Evolutionary conservation across 371 early-diverging fungal species (phyloP).

Genomic region (Funneliformis caledonium): DNA sequence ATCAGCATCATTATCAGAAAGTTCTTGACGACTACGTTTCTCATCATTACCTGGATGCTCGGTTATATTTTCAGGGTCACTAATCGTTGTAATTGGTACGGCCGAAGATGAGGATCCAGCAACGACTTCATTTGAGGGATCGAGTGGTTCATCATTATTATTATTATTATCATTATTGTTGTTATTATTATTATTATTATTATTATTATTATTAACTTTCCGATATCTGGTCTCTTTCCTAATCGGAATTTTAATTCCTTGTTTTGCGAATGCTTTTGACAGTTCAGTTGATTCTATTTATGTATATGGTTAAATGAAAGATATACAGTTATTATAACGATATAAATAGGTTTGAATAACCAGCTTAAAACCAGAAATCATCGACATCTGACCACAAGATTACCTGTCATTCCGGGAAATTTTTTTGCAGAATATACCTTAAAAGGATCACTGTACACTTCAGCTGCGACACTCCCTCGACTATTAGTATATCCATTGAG

Average conservation of each 20-base stretch:
- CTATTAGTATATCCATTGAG: constrained; percentile 49
- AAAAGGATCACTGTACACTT: constrained; percentile 53
- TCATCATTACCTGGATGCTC: background rate
- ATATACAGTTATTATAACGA: background rate
- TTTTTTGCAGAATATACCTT: constrained; percentile 65
- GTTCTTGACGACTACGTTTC: background rate
- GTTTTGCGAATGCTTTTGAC: constrained; percentile 71
- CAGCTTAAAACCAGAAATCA: background rate
- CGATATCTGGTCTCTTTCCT: constrained; percentile 52
- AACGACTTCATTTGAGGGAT: background rate
- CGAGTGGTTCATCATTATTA: background rate
- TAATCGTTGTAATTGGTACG: background rate
- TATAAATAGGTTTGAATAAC: background rate
- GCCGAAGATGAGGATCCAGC: background rate
- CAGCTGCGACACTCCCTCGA: constrained; percentile 46
- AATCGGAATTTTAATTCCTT: constrained; percentile 74
- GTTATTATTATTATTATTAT: background rate
- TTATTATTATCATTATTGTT: background rate
- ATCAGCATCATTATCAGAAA: background rate
- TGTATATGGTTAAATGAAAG: background rate
- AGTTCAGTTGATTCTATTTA: constrained; percentile 65
- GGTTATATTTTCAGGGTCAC: background rate
- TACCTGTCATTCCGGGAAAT: constrained; percentile 62
- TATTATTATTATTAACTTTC: background rate
- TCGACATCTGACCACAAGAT: background rate